Conservation (phyloP, 2,329 filamentous ascomycete genomes). For the Botrytis cinerea region DNA sequence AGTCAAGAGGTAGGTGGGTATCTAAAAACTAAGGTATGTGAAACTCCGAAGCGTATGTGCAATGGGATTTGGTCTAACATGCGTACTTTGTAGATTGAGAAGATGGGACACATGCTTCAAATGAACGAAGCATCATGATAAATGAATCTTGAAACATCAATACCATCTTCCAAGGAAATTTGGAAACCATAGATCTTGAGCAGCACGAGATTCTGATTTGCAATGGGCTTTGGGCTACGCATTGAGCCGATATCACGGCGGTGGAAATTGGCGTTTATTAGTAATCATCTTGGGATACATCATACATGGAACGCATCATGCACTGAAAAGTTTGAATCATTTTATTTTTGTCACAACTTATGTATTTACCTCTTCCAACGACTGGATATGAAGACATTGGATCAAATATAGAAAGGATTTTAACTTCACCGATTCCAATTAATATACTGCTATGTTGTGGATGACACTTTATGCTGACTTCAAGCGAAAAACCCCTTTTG, state of each 20-base stretch:
- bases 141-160: neutral
- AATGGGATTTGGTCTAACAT: neutral
- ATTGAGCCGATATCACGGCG: neutral
- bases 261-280: neutral
- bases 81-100: constrained; percentile 65
- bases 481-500: constrained; percentile 12
- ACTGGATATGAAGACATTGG: neutral
- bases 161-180: neutral
- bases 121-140: constrained; percentile 44
- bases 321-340: neutral
- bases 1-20: constrained; percentile 93
- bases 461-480: neutral
- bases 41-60: neutral
- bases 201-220: neutral
- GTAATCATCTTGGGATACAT: constrained; percentile 7
- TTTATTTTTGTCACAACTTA: constrained; percentile 1
- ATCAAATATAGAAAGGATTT: neutral
- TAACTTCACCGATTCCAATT: neutral
- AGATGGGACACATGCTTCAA: constrained; percentile 81
- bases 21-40: constrained; percentile 83
- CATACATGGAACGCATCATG: constrained; percentile 19
- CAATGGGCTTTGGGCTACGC: neutral
- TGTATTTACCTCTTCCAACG: neutral
- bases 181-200: neutral
- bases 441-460: neutral